Base-by-base conservation (phyloP, 805 yeast species). In the Wickerhamiella sergipiensis region DNA sequence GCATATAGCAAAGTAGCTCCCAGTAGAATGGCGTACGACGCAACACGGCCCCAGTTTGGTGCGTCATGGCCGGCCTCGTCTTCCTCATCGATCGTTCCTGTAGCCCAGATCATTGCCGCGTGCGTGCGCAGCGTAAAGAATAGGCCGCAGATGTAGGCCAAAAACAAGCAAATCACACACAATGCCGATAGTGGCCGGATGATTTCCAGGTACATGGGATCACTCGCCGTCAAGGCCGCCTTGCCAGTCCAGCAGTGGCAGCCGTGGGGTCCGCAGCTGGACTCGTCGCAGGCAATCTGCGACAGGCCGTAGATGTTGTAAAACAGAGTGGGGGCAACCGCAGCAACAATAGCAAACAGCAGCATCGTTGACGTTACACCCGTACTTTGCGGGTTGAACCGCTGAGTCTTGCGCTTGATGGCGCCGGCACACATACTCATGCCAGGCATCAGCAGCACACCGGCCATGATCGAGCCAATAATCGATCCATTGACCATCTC, bases 361-460 rank as follows among this genome's bases (percentile, higher is more conserved):
- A 92, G 71, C 95, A 92, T 86, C 2, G 98, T 92, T 0, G 96
- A 88, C 5, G 95, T 85, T 1, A 92, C 98, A 55, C 97, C 96
- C 0, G 98, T 97, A 51, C 95, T 83, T 43, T 90, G 80, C 1
- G 98, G 97, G 62, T 92, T 92, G 65, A 92, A 92, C 53, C 96
- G 69, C 65, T 90, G 98, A 0, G 97, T 90, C 62, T 92, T 92
- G 51, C 96, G 71, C 53, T 80, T 83, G 38, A 89, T 67, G 0
- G 98, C 97, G 55, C 98, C 98, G 18, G 95, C 95, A 67, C 96
- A 87, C 98, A 92, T 92, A 1, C 96, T 86, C 42, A 88, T 70
- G 0, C 98, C 98, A 0, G 98, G 98, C 56, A 92, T 70, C 42
- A 92, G 72, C 45, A 92, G 67, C 0, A 92, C 95, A 52, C 95